Conservation (phyloP, 768 basidiomycete genomes). For the Naganishia randhawae region DNA sequence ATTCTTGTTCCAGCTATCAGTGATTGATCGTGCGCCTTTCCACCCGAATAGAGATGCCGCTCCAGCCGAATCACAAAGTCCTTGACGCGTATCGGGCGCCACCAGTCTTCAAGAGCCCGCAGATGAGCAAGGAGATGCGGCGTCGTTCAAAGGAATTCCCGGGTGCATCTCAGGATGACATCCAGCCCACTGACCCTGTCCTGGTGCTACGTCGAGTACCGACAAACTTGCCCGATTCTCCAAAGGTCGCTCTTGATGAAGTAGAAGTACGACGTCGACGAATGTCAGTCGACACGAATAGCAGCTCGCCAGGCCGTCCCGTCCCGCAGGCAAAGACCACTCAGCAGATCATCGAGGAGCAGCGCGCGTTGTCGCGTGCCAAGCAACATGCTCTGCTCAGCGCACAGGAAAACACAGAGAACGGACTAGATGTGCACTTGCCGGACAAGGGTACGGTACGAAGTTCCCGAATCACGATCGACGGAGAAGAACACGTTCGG, state of each 20-base stretch:
- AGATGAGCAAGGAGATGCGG: conserved; percentile 63
- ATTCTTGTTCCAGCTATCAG: neutral
- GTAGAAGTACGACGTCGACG: conserved; percentile 63
- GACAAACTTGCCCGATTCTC: conserved; percentile 60
- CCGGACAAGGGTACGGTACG: conserved; percentile 81
- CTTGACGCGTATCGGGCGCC: conserved; percentile 77
- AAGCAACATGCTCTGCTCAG: conserved; percentile 81
- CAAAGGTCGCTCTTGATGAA: conserved; percentile 68
- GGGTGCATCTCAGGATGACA: conserved; percentile 62
- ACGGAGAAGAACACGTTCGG: conserved; percentile 66
- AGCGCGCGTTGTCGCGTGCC: conserved; percentile 77
- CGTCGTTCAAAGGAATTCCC: conserved; percentile 80
- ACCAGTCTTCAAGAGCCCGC: conserved; percentile 65
- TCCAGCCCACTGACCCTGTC: conserved; percentile 75
- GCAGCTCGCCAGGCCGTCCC: conserved; percentile 24
- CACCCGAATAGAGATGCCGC: conserved; percentile 62
- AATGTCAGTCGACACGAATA: conserved; percentile 26
- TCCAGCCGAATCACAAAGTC: conserved; percentile 74
- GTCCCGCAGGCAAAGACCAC: conserved; percentile 2
- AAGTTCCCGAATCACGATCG: conserved; percentile 62
- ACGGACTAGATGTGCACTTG: conserved; percentile 82
- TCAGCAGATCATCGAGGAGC: conserved; percentile 89
- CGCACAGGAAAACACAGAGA: conserved; percentile 74
- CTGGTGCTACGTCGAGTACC: conserved; percentile 81
- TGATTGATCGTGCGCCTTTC: neutral